Evolutionary conservation across 192 early-diverging fungal species (phyloP), one percentile per base, ranked within the genome.

Genomic region (Chytriomyces sp.): DNA sequence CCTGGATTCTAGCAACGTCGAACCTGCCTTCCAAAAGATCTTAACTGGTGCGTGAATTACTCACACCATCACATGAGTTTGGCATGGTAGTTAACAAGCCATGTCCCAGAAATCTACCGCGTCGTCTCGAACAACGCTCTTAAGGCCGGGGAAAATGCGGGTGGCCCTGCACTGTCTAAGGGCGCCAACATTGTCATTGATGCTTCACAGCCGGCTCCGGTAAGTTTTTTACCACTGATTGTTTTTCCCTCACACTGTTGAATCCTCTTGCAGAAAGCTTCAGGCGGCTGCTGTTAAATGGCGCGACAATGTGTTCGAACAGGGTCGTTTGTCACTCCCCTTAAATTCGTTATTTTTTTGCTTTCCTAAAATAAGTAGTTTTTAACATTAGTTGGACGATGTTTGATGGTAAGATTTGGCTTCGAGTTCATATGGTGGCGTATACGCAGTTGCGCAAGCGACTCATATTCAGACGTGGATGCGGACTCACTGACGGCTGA

Each of bases 91-190:
- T 77, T 52, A 49, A 49, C 44, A 14, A 14, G 22, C 44, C 17
- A 49, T n/a, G 17, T 22, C 14, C 14, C 78, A 91, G 93, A 94
- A 89, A 94, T 94, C 65, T 98, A 98, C 84, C 91, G 91, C 70
- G 93, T 97, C 73, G 93, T 96, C 14, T 96, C 96, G 59, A 95
- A 94, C 91, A 96, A 95, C 78, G 94, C 95, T 38, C 84, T 98
- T 55, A 93, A 96, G 58, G 71, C 76, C 19, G 79, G 78, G 34
- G 40, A 53, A 14, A 60, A 65, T 34, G 36, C 39, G 14, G 63
- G 63, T 26, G 53, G 52, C 25, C 66, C 66, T 14, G 25, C 39
- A 52, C 28, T 68, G 4, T 31, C 49, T 7, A 53, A 10, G 28
- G 66, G 66, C 53, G 56, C 6, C 19, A 34, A n/a, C 28, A 68